A percentile compares a stretch with the other conserved stretches of the same genome.
Evolutionary conservation across 2,329 filamentous ascomycete genomes (phyloP).

Genomic region (Escovopsis sp.): DNA sequence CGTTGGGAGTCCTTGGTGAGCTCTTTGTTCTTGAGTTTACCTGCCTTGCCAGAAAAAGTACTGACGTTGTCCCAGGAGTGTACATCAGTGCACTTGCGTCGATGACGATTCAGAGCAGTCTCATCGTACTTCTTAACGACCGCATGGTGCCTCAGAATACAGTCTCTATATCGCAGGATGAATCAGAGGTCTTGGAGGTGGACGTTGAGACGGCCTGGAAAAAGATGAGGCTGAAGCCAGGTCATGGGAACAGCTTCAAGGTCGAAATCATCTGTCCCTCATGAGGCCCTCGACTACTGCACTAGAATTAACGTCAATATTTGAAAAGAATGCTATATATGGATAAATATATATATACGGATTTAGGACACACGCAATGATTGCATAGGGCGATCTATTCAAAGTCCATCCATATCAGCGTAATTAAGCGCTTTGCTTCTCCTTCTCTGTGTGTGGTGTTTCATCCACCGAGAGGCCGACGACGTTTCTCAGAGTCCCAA

Average conservation of each 20-base stretch:
- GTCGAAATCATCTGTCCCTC: conserved; percentile 45
- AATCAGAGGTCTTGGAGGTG: conserved; percentile 53
- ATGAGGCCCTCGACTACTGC: conserved; percentile 6
- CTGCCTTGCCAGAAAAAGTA: neutral
- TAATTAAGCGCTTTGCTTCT: neutral
- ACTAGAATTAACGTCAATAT: too few relatives aligned
- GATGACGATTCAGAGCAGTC: conserved; percentile 45
- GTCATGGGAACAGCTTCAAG: conserved; percentile 69
- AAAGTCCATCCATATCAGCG: too few relatives aligned
- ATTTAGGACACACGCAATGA: too few relatives aligned
- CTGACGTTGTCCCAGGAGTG: conserved; percentile 32
- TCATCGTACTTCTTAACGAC: conserved; percentile 63
- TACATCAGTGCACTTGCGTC: conserved; percentile 58
- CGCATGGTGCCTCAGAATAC: conserved; percentile 52
- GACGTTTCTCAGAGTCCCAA: conserved; percentile 68
- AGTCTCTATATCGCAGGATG: conserved; percentile 40
- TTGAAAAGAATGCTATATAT: too few relatives aligned
- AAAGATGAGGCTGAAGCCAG: conserved; percentile 50
- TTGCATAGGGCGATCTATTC: too few relatives aligned
- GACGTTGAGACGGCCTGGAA: conserved; percentile 68
- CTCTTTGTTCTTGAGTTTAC: neutral
- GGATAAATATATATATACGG: too few relatives aligned
- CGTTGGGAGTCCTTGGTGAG: conserved; percentile 56
- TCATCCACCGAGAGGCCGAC: conserved; percentile 32
- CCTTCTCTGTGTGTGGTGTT: conserved; percentile 12